Evolutionary conservation across 306 rosid species (phyloP).

Genomic region (Castanea sativa): DNA sequence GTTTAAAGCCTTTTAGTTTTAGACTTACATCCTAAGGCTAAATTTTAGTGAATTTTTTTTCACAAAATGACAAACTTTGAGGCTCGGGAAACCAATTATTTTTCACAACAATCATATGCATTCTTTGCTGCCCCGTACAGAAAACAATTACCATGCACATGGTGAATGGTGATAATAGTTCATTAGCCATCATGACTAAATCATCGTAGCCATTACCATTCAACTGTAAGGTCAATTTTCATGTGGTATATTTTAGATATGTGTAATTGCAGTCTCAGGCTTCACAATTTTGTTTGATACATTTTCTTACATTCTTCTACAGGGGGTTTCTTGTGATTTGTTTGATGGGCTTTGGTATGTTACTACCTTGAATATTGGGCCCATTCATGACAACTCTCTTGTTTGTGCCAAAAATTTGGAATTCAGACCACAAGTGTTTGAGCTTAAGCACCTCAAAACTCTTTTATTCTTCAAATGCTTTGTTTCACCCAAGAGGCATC

Average conservation of each 20-base stretch:
- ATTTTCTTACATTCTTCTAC: constrained; percentile 24
- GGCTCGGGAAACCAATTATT: no score
- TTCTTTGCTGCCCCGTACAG: not conserved
- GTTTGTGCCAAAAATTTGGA: constrained; percentile 48
- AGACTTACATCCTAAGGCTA: not conserved
- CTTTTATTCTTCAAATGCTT: constrained; percentile 78
- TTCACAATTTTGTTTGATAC: constrained; percentile 1
- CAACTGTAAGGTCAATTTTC: not conserved
- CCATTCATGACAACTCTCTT: constrained; percentile 78
- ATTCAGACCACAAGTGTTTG: constrained; percentile 56
- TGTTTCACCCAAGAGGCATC: constrained; percentile 38
- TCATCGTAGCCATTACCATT: no score
- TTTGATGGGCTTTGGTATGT: constrained; percentile 84
- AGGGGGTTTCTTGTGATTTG: constrained; percentile 94
- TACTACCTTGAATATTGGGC: constrained; percentile 69
- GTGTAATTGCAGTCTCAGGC: not conserved
- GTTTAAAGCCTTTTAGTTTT: not conserved
- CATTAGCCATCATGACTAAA: no score
- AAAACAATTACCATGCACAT: not conserved
- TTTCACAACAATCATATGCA: not conserved
- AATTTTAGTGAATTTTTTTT: not conserved
- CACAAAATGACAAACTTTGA: not conserved
- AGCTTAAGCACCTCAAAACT: constrained; percentile 59
- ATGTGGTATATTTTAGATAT: not conserved
- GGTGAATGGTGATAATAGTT: not conserved